Evolutionary conservation across 805 yeast genomes (phyloP).

Genomic region (Myxozyma neglecta): DNA sequence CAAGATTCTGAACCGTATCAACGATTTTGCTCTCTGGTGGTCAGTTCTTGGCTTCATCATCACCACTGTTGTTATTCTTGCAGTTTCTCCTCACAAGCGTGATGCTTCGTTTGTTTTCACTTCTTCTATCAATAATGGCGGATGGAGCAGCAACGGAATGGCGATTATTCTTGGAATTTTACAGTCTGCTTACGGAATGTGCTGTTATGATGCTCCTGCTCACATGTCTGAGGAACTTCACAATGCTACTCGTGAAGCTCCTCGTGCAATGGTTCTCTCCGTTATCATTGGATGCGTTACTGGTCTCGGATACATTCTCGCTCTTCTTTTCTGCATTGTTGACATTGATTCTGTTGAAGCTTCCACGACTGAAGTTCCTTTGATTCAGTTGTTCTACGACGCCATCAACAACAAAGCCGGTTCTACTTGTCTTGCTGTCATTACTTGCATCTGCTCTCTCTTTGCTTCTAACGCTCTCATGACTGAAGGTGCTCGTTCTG

Average conservation of each 20-base stretch:
- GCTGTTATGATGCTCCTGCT: conserved; percentile 74
- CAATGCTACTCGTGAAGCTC: conserved; percentile 63
- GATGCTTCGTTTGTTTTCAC: conserved; percentile 26
- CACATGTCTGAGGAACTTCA: conserved; percentile 72
- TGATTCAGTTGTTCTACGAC: conserved; percentile 33
- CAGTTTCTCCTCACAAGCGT: conserved; percentile 24
- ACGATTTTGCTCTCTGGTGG: conserved; percentile 35
- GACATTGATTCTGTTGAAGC: conserved; percentile 33
- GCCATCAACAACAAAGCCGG: conserved; percentile 33
- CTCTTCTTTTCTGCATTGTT: conserved; percentile 39
- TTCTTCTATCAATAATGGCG: conserved; percentile 12
- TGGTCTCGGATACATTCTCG: conserved; percentile 39
- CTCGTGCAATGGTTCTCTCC: conserved; percentile 62
- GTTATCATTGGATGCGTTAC: conserved; percentile 42
- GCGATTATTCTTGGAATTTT: conserved; percentile 27
- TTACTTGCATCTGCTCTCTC: conserved; percentile 28
- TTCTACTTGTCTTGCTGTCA: conserved; percentile 24
- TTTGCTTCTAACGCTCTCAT: conserved; percentile 28
- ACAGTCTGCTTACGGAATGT: conserved; percentile 49
- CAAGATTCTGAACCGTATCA: conserved; percentile 27
- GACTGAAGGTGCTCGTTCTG: conserved; percentile 56
- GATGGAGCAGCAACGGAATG: conserved; percentile 29
- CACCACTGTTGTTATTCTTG: conserved; percentile 26
- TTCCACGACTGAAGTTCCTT: conserved; percentile 34
- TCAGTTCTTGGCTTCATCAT: conserved; percentile 32